Evolutionary conservation across 371 early-diverging fungal species (phyloP).

Genomic region (Rhizopus sp.): DNA sequence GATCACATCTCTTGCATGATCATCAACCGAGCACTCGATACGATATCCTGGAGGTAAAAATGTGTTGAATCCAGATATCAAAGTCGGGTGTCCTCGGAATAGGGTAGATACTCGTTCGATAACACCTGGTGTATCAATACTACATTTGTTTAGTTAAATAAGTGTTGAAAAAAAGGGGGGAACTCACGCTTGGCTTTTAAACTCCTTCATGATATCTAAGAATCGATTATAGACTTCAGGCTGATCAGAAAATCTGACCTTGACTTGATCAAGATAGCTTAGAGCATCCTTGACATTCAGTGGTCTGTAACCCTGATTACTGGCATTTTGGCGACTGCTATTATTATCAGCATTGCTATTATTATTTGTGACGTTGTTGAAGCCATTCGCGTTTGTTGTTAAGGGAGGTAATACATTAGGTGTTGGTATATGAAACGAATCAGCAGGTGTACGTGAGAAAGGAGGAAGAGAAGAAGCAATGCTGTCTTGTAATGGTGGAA

Average conservation of each 20-base stretch:
- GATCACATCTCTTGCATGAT: constrained; percentile 60
- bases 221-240: constrained; percentile 97
- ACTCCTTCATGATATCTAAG: constrained; percentile 99
- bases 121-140: constrained; percentile 96
- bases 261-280: constrained; percentile 96
- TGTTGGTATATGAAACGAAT: not conserved
- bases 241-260: constrained; percentile 87
- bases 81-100: constrained; percentile 88
- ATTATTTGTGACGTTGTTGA: too few species aligned
- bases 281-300: constrained; percentile 88
- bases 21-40: constrained; percentile 81
- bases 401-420: not conserved
- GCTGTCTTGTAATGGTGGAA: constrained; percentile 19
- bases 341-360: not conserved
- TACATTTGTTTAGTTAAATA: constrained; percentile 15
- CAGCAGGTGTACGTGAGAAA: constrained; percentile 10
- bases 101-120: constrained; percentile 93
- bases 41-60: constrained; percentile 97
- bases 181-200: constrained; percentile 90
- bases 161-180: constrained; percentile 35
- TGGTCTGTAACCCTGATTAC: constrained; percentile 30
- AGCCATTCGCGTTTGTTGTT: not conserved
- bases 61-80: constrained; percentile 98
- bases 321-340: not conserved
- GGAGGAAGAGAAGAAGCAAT: constrained; percentile 12